These are phyloP conservation scores for Eucalyptus polyanthemos DNA, from an alignment of 345 rosid species.

Conservation along the genomic window DNA sequence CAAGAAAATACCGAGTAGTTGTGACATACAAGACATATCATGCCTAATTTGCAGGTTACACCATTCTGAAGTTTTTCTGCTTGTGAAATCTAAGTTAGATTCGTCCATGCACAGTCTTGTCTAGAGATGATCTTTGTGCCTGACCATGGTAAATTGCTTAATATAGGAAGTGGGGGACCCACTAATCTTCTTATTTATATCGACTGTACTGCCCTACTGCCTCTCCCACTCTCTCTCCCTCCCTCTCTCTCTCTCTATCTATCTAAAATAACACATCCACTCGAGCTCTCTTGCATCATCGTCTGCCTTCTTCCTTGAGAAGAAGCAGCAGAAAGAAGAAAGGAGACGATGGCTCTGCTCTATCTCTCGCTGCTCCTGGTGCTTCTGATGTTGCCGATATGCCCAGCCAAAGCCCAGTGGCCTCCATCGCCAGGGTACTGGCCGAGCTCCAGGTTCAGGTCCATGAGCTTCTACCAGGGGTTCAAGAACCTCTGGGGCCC, in stretches of 20 bases:
- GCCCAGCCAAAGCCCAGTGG: constrained; percentile 38
- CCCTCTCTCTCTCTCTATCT: background rate
- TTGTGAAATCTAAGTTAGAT: background rate
- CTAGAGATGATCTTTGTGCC: background rate
- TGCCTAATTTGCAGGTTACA: background rate
- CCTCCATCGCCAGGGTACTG: constrained; percentile 93
- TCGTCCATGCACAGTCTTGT: background rate
- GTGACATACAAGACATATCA: background rate
- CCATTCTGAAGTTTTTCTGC: background rate
- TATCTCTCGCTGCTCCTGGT: constrained; percentile 3
- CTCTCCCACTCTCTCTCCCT: background rate
- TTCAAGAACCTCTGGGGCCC: constrained; percentile 94
- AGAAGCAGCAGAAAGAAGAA: background rate
- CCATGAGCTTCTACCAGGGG: constrained; percentile 57
- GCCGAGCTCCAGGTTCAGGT: constrained; percentile 74
- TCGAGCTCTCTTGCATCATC: background rate
- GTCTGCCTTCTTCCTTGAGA: background rate
- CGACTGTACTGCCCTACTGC: constrained; percentile 8
- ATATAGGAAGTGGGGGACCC: constrained; percentile 6
- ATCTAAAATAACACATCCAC: constrained; percentile 17
- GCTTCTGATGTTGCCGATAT: constrained; percentile 18
- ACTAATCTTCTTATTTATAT: constrained; percentile 4
- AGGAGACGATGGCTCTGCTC: constrained; percentile 1
- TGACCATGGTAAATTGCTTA: background rate
- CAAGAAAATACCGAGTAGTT: background rate